Evolutionary conservation across 2,329 filamentous ascomycete genomes (phyloP).

Genomic region (Cordyceps tenuipes): DNA sequence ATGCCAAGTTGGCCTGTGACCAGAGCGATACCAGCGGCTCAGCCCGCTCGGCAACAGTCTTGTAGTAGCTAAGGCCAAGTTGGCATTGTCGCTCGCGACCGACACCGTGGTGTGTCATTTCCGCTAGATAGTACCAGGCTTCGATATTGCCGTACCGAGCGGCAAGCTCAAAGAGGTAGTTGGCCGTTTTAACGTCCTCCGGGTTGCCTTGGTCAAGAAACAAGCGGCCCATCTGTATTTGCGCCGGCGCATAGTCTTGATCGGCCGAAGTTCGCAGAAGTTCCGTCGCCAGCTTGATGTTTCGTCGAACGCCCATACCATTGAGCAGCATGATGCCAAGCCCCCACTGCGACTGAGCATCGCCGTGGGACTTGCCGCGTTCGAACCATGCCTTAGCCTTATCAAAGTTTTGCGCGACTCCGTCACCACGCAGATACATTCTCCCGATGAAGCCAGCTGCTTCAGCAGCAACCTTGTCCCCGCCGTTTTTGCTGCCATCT

Average conservation of each 20-base stretch:
- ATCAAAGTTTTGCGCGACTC: slow-evolving; percentile 67
- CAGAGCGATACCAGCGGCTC: slow-evolving; percentile 71
- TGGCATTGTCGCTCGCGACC: slow-evolving; percentile 72
- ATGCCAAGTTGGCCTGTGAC: slow-evolving; percentile 74
- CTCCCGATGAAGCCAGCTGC: slow-evolving; percentile 80
- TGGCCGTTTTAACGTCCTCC: slow-evolving; percentile 66
- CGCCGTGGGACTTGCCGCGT: slow-evolving; percentile 64
- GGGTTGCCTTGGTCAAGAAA: slow-evolving; percentile 73
- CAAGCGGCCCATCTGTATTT: slow-evolving; percentile 73
- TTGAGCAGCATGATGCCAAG: slow-evolving; percentile 77
- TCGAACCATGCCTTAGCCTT: slow-evolving; percentile 77
- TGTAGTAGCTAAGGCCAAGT: slow-evolving; percentile 74
- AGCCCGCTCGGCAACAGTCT: slow-evolving; percentile 64
- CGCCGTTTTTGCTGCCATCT: slow-evolving; percentile 58
- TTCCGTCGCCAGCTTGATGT: slow-evolving; percentile 63
- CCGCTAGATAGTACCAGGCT: slow-evolving; percentile 85
- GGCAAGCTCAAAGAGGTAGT: slow-evolving; percentile 81
- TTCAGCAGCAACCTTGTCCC: slow-evolving; percentile 73
- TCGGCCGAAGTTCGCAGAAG: slow-evolving; percentile 73
- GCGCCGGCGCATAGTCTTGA: slow-evolving; percentile 69
- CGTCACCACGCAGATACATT: slow-evolving; percentile 86
- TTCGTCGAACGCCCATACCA: slow-evolving; percentile 62
- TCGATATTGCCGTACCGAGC: slow-evolving; percentile 77
- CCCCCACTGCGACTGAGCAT: slow-evolving; percentile 77
- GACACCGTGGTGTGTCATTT: slow-evolving; percentile 73